Conservation (phyloP, 352 stramenopile species). For the Phytophthora sansomeana region DNA sequence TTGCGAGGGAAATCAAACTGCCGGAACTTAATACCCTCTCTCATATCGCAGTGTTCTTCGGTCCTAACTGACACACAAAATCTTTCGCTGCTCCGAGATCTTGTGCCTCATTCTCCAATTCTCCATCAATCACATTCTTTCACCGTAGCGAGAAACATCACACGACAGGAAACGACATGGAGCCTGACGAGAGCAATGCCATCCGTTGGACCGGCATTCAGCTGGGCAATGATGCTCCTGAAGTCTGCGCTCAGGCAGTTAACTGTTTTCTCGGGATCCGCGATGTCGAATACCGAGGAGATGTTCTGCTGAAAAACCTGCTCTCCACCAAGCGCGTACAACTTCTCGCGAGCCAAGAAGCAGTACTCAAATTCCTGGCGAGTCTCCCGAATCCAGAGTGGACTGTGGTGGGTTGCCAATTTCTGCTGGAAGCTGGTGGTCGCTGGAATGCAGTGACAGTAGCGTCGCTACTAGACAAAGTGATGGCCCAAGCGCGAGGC, state of each 20-base stretch:
- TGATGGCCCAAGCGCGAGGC: conserved; percentile 28
- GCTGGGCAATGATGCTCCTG: conserved; percentile 13
- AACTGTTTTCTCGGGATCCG: conserved; percentile 28
- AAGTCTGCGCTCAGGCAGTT: conserved; percentile 22
- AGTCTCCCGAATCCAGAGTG: conserved; percentile 31
- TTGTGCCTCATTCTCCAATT: conserved; percentile 16
- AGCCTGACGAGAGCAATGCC: conserved; percentile 26
- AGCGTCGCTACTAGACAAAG: conserved; percentile 30
- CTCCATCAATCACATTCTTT: conserved; percentile 4
- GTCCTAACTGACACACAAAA: background rate
- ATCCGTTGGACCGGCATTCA: conserved; percentile 24
- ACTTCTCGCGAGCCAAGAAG: conserved; percentile 19
- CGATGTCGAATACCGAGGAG: conserved; percentile 33
- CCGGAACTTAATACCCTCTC: background rate
- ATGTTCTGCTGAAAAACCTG: conserved; percentile 31
- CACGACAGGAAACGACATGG: conserved; percentile 16
- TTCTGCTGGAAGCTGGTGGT: conserved; percentile 27
- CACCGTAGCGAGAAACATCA: background rate
- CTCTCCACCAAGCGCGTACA: conserved; percentile 31
- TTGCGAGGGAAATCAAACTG: background rate
- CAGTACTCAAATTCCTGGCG: conserved; percentile 18
- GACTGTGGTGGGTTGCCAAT: conserved; percentile 25
- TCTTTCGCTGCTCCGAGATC: background rate
- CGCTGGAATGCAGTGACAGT: conserved; percentile 31
- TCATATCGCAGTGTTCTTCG: background rate